phyloP scores from a whole-genome alignment of 495 filamentous ascomycete species.

The Aspergillus panamensis region DNA sequence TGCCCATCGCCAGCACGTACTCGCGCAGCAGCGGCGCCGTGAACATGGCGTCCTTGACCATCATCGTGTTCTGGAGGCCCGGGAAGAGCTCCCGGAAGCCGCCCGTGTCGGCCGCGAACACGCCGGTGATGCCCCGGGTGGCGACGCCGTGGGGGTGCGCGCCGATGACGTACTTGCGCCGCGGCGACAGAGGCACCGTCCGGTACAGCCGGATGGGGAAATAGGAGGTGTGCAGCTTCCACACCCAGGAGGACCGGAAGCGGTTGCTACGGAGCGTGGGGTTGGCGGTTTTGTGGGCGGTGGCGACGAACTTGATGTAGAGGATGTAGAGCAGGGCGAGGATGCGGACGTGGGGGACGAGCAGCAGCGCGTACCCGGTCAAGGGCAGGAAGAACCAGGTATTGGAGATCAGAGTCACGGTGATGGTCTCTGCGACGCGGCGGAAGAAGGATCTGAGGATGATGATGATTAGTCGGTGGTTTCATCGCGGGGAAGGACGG shows the following conservation, averaged over 20 bases:
- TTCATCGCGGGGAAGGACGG: not conserved
- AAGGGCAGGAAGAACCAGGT: slow-evolving; percentile 23
- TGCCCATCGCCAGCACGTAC: slow-evolving; percentile 18
- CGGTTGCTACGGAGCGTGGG: slow-evolving; percentile 63
- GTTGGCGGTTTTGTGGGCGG: slow-evolving; percentile 60
- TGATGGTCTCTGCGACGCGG: slow-evolving; percentile 10
- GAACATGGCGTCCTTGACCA: slow-evolving; percentile 23
- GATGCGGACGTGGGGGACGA: slow-evolving; percentile 21
- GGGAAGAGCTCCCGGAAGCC: slow-evolving; percentile 83
- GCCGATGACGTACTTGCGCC: slow-evolving; percentile 83
- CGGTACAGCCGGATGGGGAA: slow-evolving; percentile 24
- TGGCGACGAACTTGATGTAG: slow-evolving; percentile 64
- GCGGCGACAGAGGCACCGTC: slow-evolving; percentile 51
- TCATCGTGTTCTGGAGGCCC: slow-evolving; percentile 64
- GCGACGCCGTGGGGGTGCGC: slow-evolving; percentile 91
- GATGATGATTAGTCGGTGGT: not conserved
- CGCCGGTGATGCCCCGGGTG: slow-evolving; percentile 73
- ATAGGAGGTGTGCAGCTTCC: slow-evolving; percentile 21
- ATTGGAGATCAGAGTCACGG: slow-evolving; percentile 20
- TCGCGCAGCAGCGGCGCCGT: slow-evolving; percentile 21
- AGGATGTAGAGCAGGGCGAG: slow-evolving; percentile 65
- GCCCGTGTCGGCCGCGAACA: slow-evolving; percentile 73
- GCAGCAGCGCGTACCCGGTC: slow-evolving; percentile 21
- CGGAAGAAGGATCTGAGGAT: slow-evolving; percentile 13
- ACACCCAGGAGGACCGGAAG: slow-evolving; percentile 53